Conservation (phyloP, 352 stramenopile genomes). For the Globisporangium nagaii region DNA sequence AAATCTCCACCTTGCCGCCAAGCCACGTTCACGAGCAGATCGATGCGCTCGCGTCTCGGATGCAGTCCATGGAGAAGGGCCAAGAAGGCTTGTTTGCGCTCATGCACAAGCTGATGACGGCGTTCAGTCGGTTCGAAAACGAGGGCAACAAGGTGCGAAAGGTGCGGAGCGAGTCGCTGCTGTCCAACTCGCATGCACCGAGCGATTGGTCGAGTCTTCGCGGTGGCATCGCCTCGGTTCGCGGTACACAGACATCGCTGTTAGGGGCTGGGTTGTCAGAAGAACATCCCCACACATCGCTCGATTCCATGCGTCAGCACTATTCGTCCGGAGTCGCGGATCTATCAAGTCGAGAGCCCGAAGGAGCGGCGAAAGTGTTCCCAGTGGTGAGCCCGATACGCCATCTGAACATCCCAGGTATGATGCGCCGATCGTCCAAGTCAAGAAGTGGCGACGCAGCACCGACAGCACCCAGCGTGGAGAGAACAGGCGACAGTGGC, state of each 20-base stretch:
- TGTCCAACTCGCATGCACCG: neutral
- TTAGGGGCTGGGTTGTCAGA: neutral
- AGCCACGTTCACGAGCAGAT: neutral
- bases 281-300: too few relatives aligned
- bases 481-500: neutral
- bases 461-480: neutral
- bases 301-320: too few relatives aligned
- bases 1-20: neutral
- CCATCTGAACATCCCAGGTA: neutral
- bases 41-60: neutral
- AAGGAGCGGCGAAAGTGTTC: neutral
- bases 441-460: too few relatives aligned
- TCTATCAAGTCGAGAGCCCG: neutral
- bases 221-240: neutral
- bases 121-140: neutral
- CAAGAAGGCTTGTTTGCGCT: constrained; percentile 2
- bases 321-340: too few relatives aligned
- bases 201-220: neutral
- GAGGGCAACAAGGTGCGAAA: neutral
- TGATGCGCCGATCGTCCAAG: neutral
- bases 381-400: neutral
- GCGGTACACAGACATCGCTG: neutral
- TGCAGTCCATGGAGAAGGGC: neutral
- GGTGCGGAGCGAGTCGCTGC: neutral
- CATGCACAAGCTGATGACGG: neutral